Base-by-base conservation (phyloP, 129 eudicot genomes). In the Pulicaria dysenterica region DNA sequence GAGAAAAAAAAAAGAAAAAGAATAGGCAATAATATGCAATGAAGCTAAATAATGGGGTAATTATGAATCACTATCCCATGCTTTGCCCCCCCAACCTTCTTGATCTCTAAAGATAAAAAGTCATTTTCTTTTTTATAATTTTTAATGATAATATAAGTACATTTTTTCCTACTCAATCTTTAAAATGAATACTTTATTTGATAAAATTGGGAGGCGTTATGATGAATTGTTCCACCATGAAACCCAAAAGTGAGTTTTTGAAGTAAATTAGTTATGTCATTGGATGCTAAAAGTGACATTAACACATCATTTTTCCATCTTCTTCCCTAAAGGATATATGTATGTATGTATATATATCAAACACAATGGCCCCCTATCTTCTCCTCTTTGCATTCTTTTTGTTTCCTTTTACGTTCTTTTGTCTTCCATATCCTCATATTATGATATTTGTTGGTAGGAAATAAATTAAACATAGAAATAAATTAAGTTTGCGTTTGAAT, bases 301-400 rank as follows among this genome's bases (percentile, higher is more conserved):
- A 73, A 80, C 79, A 80, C 83, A 80, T 73, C 75, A 80, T 69
- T 66, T 80, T 80, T 80, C 75, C 79, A 80, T 80, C 53, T 80
- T 49, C 58, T 41, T 58, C 19, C 51, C 48, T 48, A 60, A 69
- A 59, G 59, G 73, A 68, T 77, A 47, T 7, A 49, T 73, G 14
- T 24, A 24, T n/a, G n/a, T n/a, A 24, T 24, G 2, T 24, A 2
- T 38, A 37, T 73, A 73, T 61, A 70, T 73, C 78, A 73, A 73
- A 61, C 62, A 73, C 60, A 38, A 37, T 61, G 78, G 70, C 78
- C 78, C 78, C 67, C 77, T 53, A 41, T 60, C 65, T 61, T 47
- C 68, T 59, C 61, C 77, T 63, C 41, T 60, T 46, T 46, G 42
- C 71, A 19, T 66, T 66, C 43, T 46, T 65, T 65, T 73, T 60